Evolutionary conservation across 1,284 basidiomycete genomes (phyloP), one percentile per base, ranked within the genome.

Genomic region (Puccinia triticina): DNA sequence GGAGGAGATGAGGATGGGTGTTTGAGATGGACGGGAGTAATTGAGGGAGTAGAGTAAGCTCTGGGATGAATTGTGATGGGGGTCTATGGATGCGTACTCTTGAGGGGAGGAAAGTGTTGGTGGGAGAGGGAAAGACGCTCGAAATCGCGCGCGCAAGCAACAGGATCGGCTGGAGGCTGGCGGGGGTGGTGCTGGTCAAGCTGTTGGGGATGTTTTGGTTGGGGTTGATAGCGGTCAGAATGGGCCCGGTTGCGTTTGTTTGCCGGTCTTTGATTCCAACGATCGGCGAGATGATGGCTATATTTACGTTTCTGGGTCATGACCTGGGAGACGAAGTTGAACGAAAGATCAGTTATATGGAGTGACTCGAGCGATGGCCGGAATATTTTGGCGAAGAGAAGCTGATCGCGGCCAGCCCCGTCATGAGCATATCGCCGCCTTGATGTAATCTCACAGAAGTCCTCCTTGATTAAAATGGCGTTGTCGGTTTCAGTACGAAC

Each of bases 51-150:
- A 16, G 11, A 8, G 16, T 50, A n/a, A n/a, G n/a, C n/a, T 21
- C 18, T 50, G 16, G 16, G 18, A 50, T 14, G 48, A 3, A 14
- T 50, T 21, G 48, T 11, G 18, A 16, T 14, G 48, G 18, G 10
- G 5, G 8, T 50, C 7, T 50, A 50, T 16, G 11, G 3, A 50
- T 34, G 61, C 61, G 61, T 66, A 66, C 61, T 40, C 1, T 34
- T 61, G 1, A 29, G 8, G 8, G 61, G 61, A 40, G 61, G 61
- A 40, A 23, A 40, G 34, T 40, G 23, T 40, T 40, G 34, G 5
- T 66, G 34, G n/a, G 61, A 66, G 61, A 66, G 61, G 34, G 61
- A 66, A 40, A 66, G 61, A 37, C 61, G 61, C 40, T 66, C 61
- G 34, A 66, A 23, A 37, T 40, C 61, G 8, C 34, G 32, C 2